These are phyloP conservation scores for Pyrus hybrid DNA, from an alignment of 331 rosid genomes.

Conservation along the genomic window DNA sequence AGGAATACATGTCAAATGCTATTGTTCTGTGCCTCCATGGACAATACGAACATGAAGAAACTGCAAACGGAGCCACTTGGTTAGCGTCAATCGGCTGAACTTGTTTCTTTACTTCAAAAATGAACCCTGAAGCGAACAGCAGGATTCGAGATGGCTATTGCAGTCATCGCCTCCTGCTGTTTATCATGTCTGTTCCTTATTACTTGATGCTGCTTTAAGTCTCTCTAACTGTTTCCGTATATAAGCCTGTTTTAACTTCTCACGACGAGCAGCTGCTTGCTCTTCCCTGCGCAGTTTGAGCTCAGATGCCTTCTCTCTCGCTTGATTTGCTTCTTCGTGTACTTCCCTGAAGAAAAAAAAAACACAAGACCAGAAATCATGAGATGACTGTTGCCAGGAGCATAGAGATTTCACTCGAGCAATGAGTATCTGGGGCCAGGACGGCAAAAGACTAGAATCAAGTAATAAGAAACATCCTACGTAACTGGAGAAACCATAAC, in stretches of 20 bases:
- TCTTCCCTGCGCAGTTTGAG: constrained; percentile 70
- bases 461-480: neutral
- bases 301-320: constrained; percentile 77
- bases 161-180: neutral
- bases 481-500: neutral
- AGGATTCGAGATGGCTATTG: neutral
- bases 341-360: constrained; percentile 59
- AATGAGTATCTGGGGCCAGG: neutral
- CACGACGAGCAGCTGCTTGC: constrained; percentile 66
- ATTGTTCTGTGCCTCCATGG: neutral
- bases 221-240: constrained; percentile 77
- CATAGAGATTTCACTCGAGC: neutral
- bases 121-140: neutral
- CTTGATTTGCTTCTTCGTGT: constrained; percentile 85
- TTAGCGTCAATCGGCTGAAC: neutral
- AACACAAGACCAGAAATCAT: neutral
- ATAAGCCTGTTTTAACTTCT: constrained; percentile 83
- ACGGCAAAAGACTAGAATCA: neutral
- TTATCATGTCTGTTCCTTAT: constrained; percentile 9
- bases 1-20: neutral
- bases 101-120: neutral
- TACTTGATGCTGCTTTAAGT: constrained; percentile 52
- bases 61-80: neutral
- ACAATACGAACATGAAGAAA: neutral
- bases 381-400: neutral